These are phyloP conservation scores for Paramecium pentaurelia DNA, from an alignment of 73 alveolate species.

Conservation along the genomic window DNA sequence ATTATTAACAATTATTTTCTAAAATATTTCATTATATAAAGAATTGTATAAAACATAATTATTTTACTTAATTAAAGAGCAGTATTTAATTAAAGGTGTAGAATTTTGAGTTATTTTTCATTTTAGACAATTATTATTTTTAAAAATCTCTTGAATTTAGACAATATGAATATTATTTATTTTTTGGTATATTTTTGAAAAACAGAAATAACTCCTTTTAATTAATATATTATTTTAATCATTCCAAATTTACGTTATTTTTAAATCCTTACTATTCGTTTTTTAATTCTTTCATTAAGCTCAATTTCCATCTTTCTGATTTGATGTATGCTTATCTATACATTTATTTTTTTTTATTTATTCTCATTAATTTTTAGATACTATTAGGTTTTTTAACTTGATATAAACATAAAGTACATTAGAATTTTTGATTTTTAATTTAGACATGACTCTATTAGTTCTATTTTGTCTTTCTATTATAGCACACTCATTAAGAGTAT, in stretches of 20 bases:
- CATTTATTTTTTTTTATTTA: no score
- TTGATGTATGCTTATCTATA: no score
- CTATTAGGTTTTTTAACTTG: not conserved
- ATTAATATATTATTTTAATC: no score
- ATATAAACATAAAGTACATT: not conserved
- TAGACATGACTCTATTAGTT: not conserved
- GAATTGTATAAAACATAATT: not conserved
- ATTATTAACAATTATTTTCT: slow-evolving; percentile 2
- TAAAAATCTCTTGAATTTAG: not conserved
- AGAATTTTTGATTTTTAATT: not conserved
- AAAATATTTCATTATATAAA: not conserved
- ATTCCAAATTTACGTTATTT: no score
- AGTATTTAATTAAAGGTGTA: not conserved
- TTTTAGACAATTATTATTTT: not conserved
- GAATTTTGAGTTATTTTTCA: not conserved
- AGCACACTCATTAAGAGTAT: not conserved
- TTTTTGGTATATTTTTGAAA: no score
- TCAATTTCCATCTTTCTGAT: not conserved
- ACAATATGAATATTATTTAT: not conserved
- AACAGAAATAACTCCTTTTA: no score
- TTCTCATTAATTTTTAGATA: not conserved
- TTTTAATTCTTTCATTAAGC: no score
- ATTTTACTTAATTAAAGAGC: not conserved
- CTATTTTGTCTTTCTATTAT: not conserved
- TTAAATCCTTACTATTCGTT: not conserved